Evolutionary conservation across 225 moss, liverwort and hornwort species (phyloP).

Genomic region (Polytrichum formosum): DNA sequence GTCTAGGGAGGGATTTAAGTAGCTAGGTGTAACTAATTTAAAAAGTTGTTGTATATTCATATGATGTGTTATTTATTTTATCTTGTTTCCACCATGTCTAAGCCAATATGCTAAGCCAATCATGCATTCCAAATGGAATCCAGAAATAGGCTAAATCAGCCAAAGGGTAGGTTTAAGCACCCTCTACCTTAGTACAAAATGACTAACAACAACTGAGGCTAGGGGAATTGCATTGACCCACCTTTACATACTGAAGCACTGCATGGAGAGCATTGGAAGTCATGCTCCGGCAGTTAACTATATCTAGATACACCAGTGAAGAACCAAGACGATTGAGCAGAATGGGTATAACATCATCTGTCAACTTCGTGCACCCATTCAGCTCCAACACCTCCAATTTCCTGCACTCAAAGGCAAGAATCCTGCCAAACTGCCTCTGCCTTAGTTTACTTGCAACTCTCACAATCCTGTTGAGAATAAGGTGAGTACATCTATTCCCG

Average conservation of each 20-base stretch:
- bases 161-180: too few relatives aligned
- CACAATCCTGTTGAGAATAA: too few relatives aligned
- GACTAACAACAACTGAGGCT: not conserved
- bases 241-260: slow-evolving; percentile 48
- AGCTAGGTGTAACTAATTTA: too few relatives aligned
- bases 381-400: slow-evolving; percentile 66
- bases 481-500: too few relatives aligned
- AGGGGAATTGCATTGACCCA: slow-evolving; percentile 20
- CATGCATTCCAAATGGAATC: too few relatives aligned
- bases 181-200: too few relatives aligned
- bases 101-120: too few relatives aligned
- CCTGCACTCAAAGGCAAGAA: slow-evolving; percentile 87
- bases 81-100: too few relatives aligned
- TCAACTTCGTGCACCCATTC: slow-evolving; percentile 57
- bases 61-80: too few relatives aligned
- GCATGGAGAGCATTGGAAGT: slow-evolving; percentile 38
- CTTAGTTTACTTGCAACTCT: not conserved
- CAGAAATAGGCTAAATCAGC: too few relatives aligned
- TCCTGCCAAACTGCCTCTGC: slow-evolving; percentile 42
- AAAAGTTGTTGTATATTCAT: too few relatives aligned
- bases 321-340: slow-evolving; percentile 65
- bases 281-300: slow-evolving; percentile 68
- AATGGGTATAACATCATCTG: slow-evolving; percentile 44
- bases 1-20: too few relatives aligned
- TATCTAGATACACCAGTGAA: slow-evolving; percentile 63